Conservation (phyloP, 169 alveolate species). For the Blepharisma undulans region DNA sequence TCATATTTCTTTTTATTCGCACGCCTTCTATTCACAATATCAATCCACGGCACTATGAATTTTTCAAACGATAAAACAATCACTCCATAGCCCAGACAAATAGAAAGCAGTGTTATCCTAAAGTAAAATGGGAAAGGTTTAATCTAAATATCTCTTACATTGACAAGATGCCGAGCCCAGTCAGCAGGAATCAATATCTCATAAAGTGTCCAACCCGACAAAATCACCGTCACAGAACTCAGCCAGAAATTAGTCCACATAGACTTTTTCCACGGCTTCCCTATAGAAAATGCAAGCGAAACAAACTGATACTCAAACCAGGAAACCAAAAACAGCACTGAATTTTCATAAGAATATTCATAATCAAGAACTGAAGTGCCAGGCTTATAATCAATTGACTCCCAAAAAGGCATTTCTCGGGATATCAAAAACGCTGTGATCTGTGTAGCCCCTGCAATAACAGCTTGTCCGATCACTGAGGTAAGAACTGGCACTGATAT, state of each 20-base stretch:
- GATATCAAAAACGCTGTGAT: neutral
- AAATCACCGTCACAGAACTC: neutral
- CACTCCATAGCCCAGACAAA: neutral
- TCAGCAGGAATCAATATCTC: neutral
- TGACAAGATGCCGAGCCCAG: neutral
- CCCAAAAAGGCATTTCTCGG: neutral
- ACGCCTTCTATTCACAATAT: neutral
- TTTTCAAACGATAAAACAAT: neutral
- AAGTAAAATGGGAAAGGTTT: conserved; percentile 11
- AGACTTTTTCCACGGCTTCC: conserved; percentile 28
- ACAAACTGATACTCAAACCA: conserved; percentile 14
- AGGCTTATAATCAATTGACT: neutral
- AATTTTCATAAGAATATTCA: neutral
- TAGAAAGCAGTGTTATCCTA: neutral
- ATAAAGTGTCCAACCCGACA: neutral
- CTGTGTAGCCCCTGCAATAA: neutral
- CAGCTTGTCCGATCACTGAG: conserved; percentile 75
- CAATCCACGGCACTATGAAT: neutral
- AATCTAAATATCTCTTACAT: neutral
- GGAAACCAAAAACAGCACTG: neutral
- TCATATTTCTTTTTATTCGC: neutral
- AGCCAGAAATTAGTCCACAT: neutral
- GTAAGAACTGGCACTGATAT: conserved; percentile 75
- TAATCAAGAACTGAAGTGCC: neutral
- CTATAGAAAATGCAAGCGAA: conserved; percentile 22